A percentile compares a stretch with the other conserved stretches of the same genome.
phyloP scores from a whole-genome alignment of 257 asterid genomes.

The Salvia rosmarinus region DNA sequence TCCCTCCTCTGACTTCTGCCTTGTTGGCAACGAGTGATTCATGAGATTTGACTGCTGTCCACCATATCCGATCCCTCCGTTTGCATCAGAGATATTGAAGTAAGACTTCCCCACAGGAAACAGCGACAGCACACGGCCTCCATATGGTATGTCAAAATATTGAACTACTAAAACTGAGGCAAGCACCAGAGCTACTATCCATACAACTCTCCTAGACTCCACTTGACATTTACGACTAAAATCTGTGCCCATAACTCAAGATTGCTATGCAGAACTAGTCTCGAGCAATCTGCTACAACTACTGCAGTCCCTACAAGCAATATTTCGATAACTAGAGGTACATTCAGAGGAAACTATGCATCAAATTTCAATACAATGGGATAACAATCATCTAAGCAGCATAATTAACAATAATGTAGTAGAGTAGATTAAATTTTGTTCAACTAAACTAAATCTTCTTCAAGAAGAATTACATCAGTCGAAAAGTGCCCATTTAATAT shows the following conservation, averaged over 20 bases:
- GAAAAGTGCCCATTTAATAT: not conserved
- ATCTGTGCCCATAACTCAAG: slow-evolving; percentile 40
- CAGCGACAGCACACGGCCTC: slow-evolving; percentile 40
- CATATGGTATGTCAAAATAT: slow-evolving; percentile 56
- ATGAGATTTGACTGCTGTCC: not conserved
- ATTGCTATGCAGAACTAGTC: not conserved
- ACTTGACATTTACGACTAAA: slow-evolving; percentile 23
- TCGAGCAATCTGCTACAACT: not conserved
- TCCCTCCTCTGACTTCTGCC: slow-evolving; percentile 17
- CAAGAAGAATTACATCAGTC: too few relatives aligned
- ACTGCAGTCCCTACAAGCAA: not conserved
- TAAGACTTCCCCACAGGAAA: slow-evolving; percentile 36
- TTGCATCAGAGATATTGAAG: not conserved
- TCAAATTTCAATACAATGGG: not conserved
- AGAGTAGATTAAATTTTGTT: not conserved
- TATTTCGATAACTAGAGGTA: not conserved
- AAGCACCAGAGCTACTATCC: slow-evolving; percentile 49
- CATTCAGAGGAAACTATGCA: not conserved
- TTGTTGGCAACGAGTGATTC: slow-evolving; percentile 21
- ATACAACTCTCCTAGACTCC: slow-evolving; percentile 47
- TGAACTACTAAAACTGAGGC: slow-evolving; percentile 53
- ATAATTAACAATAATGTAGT: not conserved
- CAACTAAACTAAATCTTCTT: not conserved
- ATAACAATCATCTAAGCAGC: not conserved
- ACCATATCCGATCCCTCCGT: not conserved